Conservation (phyloP, 1,284 basidiomycete genomes). For the Cutaneotrichosporon cutaneum region DNA sequence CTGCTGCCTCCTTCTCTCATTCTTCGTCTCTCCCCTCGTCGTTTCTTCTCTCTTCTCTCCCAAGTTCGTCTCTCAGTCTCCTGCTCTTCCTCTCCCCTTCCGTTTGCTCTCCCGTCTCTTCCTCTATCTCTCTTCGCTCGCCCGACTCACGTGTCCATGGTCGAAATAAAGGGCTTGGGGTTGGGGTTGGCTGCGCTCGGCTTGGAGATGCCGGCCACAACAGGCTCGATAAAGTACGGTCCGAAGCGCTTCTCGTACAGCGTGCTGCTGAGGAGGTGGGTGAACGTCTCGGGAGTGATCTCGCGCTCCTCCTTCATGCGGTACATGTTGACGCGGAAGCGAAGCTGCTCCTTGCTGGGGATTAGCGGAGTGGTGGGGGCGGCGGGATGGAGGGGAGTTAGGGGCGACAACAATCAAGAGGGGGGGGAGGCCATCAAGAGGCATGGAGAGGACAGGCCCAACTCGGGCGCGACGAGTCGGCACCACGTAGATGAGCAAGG, state of each 20-base stretch:
- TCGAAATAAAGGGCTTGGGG: conserved; percentile 90
- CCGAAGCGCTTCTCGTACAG: conserved; percentile 95
- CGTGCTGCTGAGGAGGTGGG: conserved; percentile 93
- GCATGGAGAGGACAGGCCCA: background rate
- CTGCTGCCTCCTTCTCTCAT: background rate
- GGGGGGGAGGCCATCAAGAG: background rate
- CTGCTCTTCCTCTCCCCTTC: background rate
- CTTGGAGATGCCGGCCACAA: conserved; percentile 84
- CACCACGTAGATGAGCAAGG: background rate
- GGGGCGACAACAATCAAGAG: background rate
- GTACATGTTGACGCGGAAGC: conserved; percentile 98
- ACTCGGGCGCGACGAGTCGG: too few species aligned
- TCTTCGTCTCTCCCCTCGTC: background rate
- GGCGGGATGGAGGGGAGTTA: background rate
- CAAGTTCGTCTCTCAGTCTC: too few species aligned
- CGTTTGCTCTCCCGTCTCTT: background rate
- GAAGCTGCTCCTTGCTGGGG: conserved; percentile 75
- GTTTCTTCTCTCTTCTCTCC: background rate
- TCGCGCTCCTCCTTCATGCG: conserved; percentile 98
- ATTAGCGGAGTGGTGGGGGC: conserved; percentile 5
- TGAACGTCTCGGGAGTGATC: conserved; percentile 94
- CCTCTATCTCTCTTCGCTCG: background rate
- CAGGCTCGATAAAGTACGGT: conserved; percentile 96
- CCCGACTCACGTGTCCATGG: conserved; percentile 69
- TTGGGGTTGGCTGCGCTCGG: conserved; percentile 61